Evolutionary conservation across 139 green algal species (phyloP).

Genomic region (Auxenochlorella pyrenoidosa): DNA sequence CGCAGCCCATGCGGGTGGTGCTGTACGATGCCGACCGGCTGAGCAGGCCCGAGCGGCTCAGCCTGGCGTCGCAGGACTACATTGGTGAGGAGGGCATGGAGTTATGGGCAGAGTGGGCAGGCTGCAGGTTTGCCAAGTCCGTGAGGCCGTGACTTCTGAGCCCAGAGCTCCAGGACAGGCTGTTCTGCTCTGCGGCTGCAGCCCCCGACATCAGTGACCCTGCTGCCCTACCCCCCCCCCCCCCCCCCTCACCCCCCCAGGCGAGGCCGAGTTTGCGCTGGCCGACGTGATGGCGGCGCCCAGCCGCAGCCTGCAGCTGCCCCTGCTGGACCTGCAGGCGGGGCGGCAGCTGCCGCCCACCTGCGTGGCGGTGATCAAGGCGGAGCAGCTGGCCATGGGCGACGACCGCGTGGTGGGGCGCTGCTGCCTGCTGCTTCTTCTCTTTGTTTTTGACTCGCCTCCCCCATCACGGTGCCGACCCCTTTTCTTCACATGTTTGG

Average conservation of each 20-base stretch:
- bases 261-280: constrained; percentile 18
- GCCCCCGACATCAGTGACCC: too few relatives aligned
- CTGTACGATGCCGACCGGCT: constrained; percentile 13
- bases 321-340: constrained; percentile 6
- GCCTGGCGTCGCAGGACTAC: constrained; percentile 13
- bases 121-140: too few relatives aligned
- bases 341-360: constrained; percentile 4
- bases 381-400: not conserved
- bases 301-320: constrained; percentile 5
- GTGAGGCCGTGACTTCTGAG: too few relatives aligned
- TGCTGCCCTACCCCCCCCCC: not conserved
- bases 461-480: too few relatives aligned
- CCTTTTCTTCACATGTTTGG: too few relatives aligned
- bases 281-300: constrained; percentile 8
- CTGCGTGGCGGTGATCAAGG: constrained; percentile 23
- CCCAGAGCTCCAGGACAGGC: too few relatives aligned
- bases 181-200: too few relatives aligned
- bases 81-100: constrained; percentile 11
- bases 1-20: constrained; percentile 12
- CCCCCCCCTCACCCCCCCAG: not conserved
- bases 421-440: not conserved
- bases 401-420: constrained; percentile 6
- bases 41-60: not conserved
- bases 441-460: not conserved
- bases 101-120: too few relatives aligned